Evolutionary conservation across 139 green algal species (phyloP), one percentile per base, ranked within the genome.

Genomic region (Closterium sp.): DNA sequence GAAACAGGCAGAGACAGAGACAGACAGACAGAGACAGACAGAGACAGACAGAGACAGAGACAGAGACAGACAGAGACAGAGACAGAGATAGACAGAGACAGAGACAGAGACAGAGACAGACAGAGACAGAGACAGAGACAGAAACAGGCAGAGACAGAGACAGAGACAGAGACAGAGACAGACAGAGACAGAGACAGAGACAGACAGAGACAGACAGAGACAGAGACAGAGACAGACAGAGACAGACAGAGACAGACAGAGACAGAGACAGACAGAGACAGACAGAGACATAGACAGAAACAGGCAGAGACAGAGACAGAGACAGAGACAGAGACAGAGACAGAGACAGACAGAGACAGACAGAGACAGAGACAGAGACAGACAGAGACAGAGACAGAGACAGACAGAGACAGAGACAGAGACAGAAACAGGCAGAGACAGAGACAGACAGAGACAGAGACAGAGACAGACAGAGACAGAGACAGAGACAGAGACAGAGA

Each of bases 111-210:
- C 16, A 87, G 12, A 87, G 84, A 34, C 12, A 87, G 12, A 34
- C 9, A 87, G 12, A 34, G 16, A 87, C 16, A 34, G 84, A 87
- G 12, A 34, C 12, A 87, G 84, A 33, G 12, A 87, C 16, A 34
- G n/a, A 87, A 9, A 87, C 16, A 87, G 84, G 21, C 12, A 87
- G 84, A 87, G 84, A 87, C 84, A 87, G 84, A 87, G 84, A 87
- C n/a, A 34, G 9, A 25, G 84, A 87, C n/a, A 87, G 84, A 9
- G n/a, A 87, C n/a, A 87, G 21, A 25, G 84, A 34, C 84, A 87
- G 84, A 87, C 16, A 12, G 12, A 87, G n/a, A 87, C 16, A 87
- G 16, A 87, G 84, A 87, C 9, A 9, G 16, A 87, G 64, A 83
- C 10, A 28, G 12, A 83, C 12, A 83, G 64, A 83, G 12, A 83